Evolutionary conservation across 306 rosid species (phyloP).

Genomic region (Begonia peltatifolia): DNA sequence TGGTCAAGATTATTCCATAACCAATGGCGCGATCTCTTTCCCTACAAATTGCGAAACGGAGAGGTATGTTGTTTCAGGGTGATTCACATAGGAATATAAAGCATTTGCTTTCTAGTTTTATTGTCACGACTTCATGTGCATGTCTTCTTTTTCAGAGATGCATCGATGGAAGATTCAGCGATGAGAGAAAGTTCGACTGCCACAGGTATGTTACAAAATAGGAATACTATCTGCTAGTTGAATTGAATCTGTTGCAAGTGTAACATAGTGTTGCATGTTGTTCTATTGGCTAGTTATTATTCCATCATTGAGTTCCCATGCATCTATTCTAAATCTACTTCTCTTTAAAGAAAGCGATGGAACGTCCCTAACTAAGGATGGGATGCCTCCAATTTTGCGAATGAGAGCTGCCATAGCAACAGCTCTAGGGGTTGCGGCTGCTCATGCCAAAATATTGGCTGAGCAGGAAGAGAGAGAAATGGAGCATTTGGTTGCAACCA

Average conservation of each 20-base stretch:
- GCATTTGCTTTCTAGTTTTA: slow-evolving; percentile 7
- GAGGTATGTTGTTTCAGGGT: slow-evolving; percentile 32
- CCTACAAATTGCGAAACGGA: slow-evolving; percentile 21
- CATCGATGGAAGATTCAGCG: slow-evolving; percentile 33
- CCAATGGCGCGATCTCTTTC: slow-evolving; percentile 18
- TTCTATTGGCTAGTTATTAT: slow-evolving; percentile 4
- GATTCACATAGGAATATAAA: slow-evolving; percentile 1
- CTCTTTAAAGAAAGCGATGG: slow-evolving; percentile 25
- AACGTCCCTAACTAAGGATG: slow-evolving; percentile 25
- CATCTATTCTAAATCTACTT: neutral
- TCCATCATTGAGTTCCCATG: slow-evolving; percentile 7
- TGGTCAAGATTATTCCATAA: slow-evolving; percentile 29
- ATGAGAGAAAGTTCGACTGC: slow-evolving; percentile 20
- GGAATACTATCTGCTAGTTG: too few species aligned
- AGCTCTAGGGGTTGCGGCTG: slow-evolving; percentile 91
- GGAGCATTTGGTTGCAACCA: slow-evolving; percentile 57
- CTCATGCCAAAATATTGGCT: slow-evolving; percentile 71
- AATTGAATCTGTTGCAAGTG: too few species aligned
- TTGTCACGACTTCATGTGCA: slow-evolving; percentile 13
- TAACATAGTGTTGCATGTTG: neutral
- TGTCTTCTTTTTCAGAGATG: slow-evolving; percentile 20
- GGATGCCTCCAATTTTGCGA: slow-evolving; percentile 43
- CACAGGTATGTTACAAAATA: neutral
- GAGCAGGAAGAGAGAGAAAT: slow-evolving; percentile 90
- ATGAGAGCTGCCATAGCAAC: slow-evolving; percentile 75